A percentile compares a stretch with the other conserved stretches of the same genome.
These are phyloP conservation scores for Aspergillus sp. DNA, from an alignment of 2,329 filamentous ascomycete species.

Conservation along the genomic window DNA sequence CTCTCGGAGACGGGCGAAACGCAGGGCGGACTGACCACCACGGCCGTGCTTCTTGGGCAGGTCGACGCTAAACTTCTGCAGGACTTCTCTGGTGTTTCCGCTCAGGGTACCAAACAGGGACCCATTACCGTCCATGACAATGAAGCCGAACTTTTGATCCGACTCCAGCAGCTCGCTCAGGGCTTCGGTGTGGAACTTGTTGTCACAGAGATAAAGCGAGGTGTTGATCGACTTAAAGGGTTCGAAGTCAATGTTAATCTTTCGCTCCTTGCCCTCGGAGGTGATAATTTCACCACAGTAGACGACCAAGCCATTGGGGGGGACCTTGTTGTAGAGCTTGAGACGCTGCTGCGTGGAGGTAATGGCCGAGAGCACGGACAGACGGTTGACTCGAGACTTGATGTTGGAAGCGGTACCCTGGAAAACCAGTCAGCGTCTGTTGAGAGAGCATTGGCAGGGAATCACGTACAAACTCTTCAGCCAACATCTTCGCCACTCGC, in stretches of 20 bases:
- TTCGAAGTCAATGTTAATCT: slow-evolving; percentile 99
- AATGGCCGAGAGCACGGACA: slow-evolving; percentile 95
- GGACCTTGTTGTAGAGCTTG: slow-evolving; percentile 98
- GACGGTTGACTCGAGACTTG: slow-evolving; percentile 97
- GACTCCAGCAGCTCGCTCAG: slow-evolving; percentile 95
- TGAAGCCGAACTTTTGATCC: slow-evolving; percentile 98
- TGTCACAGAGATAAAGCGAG: slow-evolving; percentile 97
- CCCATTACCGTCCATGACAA: slow-evolving; percentile 99
- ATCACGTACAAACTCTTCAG: slow-evolving; percentile 88
- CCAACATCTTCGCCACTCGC: slow-evolving; percentile 96
- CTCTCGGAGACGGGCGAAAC: slow-evolving; percentile 98
- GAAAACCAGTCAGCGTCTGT: slow-evolving; percentile 5
- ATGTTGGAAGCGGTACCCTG: slow-evolving; percentile 98
- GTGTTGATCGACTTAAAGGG: slow-evolving; percentile 99
- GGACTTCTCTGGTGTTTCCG: slow-evolving; percentile 90
- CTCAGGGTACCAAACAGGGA: slow-evolving; percentile 93
- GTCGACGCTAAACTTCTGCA: slow-evolving; percentile 98
- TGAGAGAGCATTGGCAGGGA: not conserved
- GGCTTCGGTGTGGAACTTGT: slow-evolving; percentile 98
- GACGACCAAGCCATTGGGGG: slow-evolving; percentile 91
- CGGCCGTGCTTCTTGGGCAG: slow-evolving; percentile 99
- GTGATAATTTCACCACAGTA: slow-evolving; percentile 99
- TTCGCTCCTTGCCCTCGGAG: slow-evolving; percentile 94
- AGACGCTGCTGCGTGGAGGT: slow-evolving; percentile 98
- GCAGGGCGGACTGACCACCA: slow-evolving; percentile 98